Evolutionary conservation across 139 green algal genomes (phyloP).

Genomic region (Coelastrella sp.): DNA sequence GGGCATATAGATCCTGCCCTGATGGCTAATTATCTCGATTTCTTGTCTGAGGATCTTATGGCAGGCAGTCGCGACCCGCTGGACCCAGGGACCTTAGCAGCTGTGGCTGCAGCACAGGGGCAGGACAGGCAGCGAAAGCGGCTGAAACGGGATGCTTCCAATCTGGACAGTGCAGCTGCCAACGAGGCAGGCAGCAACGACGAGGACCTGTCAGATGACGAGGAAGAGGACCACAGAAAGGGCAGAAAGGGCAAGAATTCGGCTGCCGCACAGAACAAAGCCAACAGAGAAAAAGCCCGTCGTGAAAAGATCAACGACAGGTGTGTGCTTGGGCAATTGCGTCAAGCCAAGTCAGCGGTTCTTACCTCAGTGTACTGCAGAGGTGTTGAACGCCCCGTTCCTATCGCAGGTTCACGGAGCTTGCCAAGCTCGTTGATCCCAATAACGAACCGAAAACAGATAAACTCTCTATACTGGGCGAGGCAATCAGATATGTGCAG

Average conservation of each 20-base stretch:
- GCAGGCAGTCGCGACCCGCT: neutral
- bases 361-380: neutral
- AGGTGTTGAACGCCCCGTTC: neutral
- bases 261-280: constrained; percentile 72
- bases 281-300: constrained; percentile 78
- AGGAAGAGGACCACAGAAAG: constrained; percentile 61
- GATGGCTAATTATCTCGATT: constrained; percentile 40
- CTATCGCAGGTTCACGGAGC: constrained; percentile 68
- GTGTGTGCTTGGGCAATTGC: constrained; percentile 26
- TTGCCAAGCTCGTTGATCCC: constrained; percentile 74
- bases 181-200: constrained; percentile 36
- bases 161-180: constrained; percentile 48
- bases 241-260: constrained; percentile 72
- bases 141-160: constrained; percentile 45
- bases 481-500: constrained; percentile 77
- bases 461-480: constrained; percentile 77
- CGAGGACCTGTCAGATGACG: constrained; percentile 49
- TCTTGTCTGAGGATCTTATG: constrained; percentile 34
- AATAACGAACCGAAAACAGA: constrained; percentile 80
- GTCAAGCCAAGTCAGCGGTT: neutral
- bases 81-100: constrained; percentile 41
- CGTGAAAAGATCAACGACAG: constrained; percentile 83
- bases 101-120: constrained; percentile 4
- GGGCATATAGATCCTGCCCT: neutral
- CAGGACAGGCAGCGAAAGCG: constrained; percentile 26